Conservation (phyloP, 2,329 filamentous ascomycete genomes). For the Acrocalymma vagum region DNA sequence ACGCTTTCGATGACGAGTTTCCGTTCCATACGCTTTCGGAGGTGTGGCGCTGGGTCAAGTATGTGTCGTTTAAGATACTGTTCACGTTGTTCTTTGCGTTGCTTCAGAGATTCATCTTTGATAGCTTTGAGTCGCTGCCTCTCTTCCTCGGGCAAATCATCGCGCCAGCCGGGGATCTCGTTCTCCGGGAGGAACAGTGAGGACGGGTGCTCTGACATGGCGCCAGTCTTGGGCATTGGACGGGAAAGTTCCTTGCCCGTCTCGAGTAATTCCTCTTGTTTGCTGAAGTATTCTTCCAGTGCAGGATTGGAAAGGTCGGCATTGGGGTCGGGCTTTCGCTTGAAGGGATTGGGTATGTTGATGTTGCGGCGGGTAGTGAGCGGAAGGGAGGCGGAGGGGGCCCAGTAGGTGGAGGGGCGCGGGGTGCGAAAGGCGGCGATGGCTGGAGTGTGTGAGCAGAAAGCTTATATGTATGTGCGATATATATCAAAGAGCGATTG, state of each 20-base stretch:
- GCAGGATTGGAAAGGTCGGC: slow-evolving; percentile 60
- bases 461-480: slow-evolving; percentile 1
- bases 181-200: slow-evolving; percentile 34
- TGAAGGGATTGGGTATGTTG: slow-evolving; percentile 11
- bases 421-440: slow-evolving; percentile 32
- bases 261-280: slow-evolving; percentile 15
- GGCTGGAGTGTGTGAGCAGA: slow-evolving; percentile 27
- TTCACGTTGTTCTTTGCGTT: slow-evolving; percentile 17
- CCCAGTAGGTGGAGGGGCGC: slow-evolving; percentile 24
- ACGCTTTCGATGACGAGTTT: slow-evolving; percentile 84
- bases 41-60: slow-evolving; percentile 78
- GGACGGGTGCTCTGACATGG: slow-evolving; percentile 21
- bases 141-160: slow-evolving; percentile 25
- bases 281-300: slow-evolving; percentile 65
- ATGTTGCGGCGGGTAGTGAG: slow-evolving; percentile 26
- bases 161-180: slow-evolving; percentile 34
- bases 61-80: slow-evolving; percentile 64
- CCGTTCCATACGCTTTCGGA: slow-evolving; percentile 78
- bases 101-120: slow-evolving; percentile 15
- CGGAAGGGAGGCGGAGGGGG: slow-evolving; percentile 13
- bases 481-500: too few species aligned
- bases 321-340: slow-evolving; percentile 7
- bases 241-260: slow-evolving; percentile 1
- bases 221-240: slow-evolving; percentile 24
- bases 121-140: slow-evolving; percentile 17